phyloP scores from a whole-genome alignment of 768 basidiomycete genomes.

The Trametopsis cervina region DNA sequence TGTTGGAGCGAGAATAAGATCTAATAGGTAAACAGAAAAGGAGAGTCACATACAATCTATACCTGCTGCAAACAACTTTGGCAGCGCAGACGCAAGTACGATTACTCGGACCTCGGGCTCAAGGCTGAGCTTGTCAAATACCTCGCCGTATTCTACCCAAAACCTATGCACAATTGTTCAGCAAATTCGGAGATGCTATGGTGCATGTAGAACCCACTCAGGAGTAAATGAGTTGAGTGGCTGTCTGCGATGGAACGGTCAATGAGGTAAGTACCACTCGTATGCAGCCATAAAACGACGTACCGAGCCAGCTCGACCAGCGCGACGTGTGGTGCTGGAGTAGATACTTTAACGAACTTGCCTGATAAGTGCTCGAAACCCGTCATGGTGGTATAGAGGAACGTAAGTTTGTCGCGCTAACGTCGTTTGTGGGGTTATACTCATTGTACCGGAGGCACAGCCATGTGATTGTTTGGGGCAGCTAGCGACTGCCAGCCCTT shows the following conservation, averaged over 20 bases:
- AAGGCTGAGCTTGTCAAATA: constrained; percentile 48
- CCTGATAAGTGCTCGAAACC: constrained; percentile 14
- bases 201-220: background rate
- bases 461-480: too few relatives aligned
- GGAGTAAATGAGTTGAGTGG: constrained; percentile 43
- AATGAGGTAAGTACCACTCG: background rate
- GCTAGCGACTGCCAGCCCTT: too few relatives aligned
- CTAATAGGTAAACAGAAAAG: background rate
- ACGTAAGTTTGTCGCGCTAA: too few relatives aligned
- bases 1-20: too few relatives aligned
- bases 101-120: constrained; percentile 60
- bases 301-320: constrained; percentile 34
- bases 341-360: constrained; percentile 28
- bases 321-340: constrained; percentile 30
- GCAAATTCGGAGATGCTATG: constrained; percentile 1
- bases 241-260: constrained; percentile 26
- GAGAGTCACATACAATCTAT: constrained; percentile 55
- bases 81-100: constrained; percentile 63
- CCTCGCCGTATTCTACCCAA: constrained; percentile 61
- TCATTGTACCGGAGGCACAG: too few relatives aligned
- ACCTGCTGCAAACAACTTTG: constrained; percentile 78
- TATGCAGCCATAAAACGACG: constrained; percentile 1
- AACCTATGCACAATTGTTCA: constrained; percentile 35
- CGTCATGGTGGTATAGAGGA: constrained; percentile 1
- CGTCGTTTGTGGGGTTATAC: too few relatives aligned